Percentiles rank a stretch among this genome's conserved stretches.
Evolutionary conservation across 225 moss, liverwort and hornwort species (phyloP).

Genomic region (Asterella californica): DNA sequence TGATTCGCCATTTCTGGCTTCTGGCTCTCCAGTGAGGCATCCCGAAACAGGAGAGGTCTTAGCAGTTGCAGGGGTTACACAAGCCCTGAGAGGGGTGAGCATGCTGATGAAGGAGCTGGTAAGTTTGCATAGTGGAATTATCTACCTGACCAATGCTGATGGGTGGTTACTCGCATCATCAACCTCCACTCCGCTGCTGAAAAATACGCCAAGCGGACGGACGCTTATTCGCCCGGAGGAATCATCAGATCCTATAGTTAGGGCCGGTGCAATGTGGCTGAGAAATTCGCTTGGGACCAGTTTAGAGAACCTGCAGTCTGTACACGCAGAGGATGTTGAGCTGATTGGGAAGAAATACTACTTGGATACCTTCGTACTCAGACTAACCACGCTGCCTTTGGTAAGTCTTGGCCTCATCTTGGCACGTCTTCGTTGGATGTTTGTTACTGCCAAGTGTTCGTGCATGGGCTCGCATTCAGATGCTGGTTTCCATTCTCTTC

Average conservation of each 20-base stretch:
- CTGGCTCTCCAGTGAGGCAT: conserved; percentile 57
- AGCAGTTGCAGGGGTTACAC: conserved; percentile 55
- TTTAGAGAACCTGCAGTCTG: conserved; percentile 31
- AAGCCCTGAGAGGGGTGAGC: conserved; percentile 61
- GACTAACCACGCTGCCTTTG: conserved; percentile 57
- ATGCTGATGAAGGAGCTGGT: conserved; percentile 57
- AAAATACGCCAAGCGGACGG: conserved; percentile 29
- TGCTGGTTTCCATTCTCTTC: not conserved
- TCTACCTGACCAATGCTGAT: conserved; percentile 64
- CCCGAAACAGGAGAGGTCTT: conserved; percentile 42
- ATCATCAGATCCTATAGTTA: conserved; percentile 56
- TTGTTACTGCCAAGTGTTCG: too few species aligned
- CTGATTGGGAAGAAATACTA: conserved; percentile 48
- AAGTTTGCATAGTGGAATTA: conserved; percentile 52
- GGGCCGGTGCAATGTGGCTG: conserved; percentile 68
- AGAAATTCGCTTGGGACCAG: conserved; percentile 42
- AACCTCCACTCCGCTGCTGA: conserved; percentile 52
- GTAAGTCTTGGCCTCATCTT: conserved; percentile 25
- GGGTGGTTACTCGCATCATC: conserved; percentile 71
- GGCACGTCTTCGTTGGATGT: not conserved
- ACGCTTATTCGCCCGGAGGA: conserved; percentile 54
- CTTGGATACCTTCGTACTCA: conserved; percentile 66
- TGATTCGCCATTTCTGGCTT: conserved; percentile 56
- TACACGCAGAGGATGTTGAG: conserved; percentile 57
- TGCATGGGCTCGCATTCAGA: not conserved